Evolutionary conservation across 2,329 filamentous ascomycete species (phyloP).

Genomic region (Teratosphaeria pseudoeucalypti): DNA sequence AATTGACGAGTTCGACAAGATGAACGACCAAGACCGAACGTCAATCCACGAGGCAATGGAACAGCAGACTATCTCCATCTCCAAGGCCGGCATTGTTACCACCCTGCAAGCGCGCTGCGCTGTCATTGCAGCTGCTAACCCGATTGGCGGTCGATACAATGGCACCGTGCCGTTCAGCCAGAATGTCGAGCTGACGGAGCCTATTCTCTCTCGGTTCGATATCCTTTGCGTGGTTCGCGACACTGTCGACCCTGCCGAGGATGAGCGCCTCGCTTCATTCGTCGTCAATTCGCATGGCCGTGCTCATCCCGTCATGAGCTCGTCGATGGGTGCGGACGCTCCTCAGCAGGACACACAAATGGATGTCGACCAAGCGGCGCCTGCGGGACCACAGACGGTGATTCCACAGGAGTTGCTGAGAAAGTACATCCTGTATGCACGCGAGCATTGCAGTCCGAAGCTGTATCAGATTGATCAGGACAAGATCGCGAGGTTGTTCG

Average conservation of each 20-base stretch:
- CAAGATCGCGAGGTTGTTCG: slow-evolving; percentile 87
- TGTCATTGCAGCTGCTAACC: slow-evolving; percentile 93
- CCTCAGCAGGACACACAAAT: slow-evolving; percentile 46
- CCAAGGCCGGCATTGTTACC: slow-evolving; percentile 95
- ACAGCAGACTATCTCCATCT: slow-evolving; percentile 98
- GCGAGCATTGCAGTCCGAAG: slow-evolving; percentile 81
- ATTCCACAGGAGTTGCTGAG: slow-evolving; percentile 84
- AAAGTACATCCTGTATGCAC: slow-evolving; percentile 94
- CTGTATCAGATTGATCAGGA: slow-evolving; percentile 97
- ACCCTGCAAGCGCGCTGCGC: slow-evolving; percentile 92
- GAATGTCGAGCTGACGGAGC: slow-evolving; percentile 94
- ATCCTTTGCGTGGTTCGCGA: slow-evolving; percentile 94
- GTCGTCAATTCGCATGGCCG: slow-evolving; percentile 90
- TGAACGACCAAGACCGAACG: slow-evolving; percentile 97
- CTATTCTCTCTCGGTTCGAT: slow-evolving; percentile 95
- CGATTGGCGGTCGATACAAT: slow-evolving; percentile 92
- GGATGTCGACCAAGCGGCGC: slow-evolving; percentile 43
- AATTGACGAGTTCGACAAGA: slow-evolving; percentile 99
- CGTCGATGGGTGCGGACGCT: slow-evolving; percentile 20
- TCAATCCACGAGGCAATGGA: slow-evolving; percentile 99
- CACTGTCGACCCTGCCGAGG: slow-evolving; percentile 82
- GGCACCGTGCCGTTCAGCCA: slow-evolving; percentile 90
- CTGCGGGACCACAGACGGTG: slow-evolving; percentile 46
- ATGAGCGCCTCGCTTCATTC: slow-evolving; percentile 86
- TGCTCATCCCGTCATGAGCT: slow-evolving; percentile 57